These are phyloP conservation scores for Xylogone sp. DNA, from an alignment of 2,329 filamentous ascomycete species.

Conservation along the genomic window DNA sequence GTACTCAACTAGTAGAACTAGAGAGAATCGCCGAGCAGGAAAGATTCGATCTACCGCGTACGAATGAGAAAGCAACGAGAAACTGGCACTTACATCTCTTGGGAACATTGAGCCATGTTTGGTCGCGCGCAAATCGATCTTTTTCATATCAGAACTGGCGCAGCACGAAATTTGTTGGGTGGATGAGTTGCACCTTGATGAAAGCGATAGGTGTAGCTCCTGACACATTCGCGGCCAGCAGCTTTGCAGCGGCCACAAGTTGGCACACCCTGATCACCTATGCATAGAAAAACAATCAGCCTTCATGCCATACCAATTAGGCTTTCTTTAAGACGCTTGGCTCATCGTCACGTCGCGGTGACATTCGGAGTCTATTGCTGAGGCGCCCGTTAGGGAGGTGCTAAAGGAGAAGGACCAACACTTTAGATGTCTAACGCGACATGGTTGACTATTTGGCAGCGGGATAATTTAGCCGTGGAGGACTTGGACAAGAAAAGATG, in stretches of 20 bases:
- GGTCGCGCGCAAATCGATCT: slow-evolving; percentile 11
- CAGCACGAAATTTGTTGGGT: too few species aligned
- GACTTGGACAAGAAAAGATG: neutral
- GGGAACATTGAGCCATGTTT: slow-evolving; percentile 12
- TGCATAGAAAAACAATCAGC: neutral
- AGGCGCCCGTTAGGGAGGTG: too few species aligned
- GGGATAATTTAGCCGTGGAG: neutral
- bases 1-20: too few species aligned
- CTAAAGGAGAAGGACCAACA: slow-evolving; percentile 13
- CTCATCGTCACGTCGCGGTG: too few species aligned
- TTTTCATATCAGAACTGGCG: neutral
- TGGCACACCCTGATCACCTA: slow-evolving; percentile 17
- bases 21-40: too few species aligned
- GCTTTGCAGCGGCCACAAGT: slow-evolving; percentile 15
- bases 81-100: slow-evolving; percentile 10
- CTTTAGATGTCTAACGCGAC: slow-evolving; percentile 13
- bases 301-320: too few species aligned
- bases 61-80: too few species aligned
- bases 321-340: neutral
- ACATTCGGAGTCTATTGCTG: too few species aligned
- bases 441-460: slow-evolving; percentile 10
- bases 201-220: slow-evolving; percentile 12
- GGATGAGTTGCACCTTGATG: slow-evolving; percentile 13
- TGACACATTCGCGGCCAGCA: slow-evolving; percentile 11
- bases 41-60: too few species aligned